phyloP scores from a whole-genome alignment of 768 basidiomycete genomes.

The Calvatia gigantea region DNA sequence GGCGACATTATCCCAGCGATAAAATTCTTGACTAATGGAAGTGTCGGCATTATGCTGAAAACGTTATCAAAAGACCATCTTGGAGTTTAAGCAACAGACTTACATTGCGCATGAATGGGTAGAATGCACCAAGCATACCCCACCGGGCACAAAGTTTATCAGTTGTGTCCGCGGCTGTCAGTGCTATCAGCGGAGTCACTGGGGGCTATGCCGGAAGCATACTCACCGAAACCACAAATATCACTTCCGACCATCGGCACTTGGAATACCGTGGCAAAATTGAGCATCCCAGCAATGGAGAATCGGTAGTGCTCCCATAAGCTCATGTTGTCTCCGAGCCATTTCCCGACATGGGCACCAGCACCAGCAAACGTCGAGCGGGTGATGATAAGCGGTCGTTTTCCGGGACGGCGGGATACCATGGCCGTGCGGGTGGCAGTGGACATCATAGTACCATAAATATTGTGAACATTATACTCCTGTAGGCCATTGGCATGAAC shows the following conservation, averaged over 20 bases:
- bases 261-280: constrained; percentile 60
- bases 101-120: constrained; percentile 78
- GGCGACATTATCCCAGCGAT: constrained; percentile 55
- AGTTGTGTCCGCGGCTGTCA: constrained; percentile 52
- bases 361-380: constrained; percentile 74
- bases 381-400: constrained; percentile 63
- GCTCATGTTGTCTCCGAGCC: constrained; percentile 68
- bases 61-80: not conserved
- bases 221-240: constrained; percentile 64
- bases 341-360: constrained; percentile 63
- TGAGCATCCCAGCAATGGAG: constrained; percentile 63
- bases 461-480: constrained; percentile 63
- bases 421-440: constrained; percentile 56
- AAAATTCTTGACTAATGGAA: constrained; percentile 63
- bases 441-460: constrained; percentile 75
- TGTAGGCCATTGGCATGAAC: constrained; percentile 54
- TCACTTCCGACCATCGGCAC: constrained; percentile 78
- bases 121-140: constrained; percentile 75
- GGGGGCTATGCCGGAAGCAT: not conserved
- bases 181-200: not conserved
- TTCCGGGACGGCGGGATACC: constrained; percentile 57
- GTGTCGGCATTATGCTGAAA: constrained; percentile 51
- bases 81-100: constrained; percentile 18
- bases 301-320: constrained; percentile 54
- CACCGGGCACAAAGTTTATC: constrained; percentile 71